These are phyloP conservation scores for Aphanomyces invadans DNA, from an alignment of 352 stramenopile genomes.

Conservation along the genomic window DNA sequence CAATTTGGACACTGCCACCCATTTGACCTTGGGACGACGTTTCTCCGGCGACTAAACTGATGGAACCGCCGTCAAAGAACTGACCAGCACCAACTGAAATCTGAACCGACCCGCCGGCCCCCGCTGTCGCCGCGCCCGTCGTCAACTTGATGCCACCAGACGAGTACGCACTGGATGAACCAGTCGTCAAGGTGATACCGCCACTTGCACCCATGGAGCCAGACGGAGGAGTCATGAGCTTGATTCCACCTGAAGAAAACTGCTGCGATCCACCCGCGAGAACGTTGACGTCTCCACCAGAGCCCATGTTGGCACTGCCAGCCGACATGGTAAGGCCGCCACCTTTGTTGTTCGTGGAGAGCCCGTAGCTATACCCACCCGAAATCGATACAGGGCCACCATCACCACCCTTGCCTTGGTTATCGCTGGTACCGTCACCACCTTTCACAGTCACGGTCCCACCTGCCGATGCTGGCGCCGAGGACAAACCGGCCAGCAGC, in stretches of 20 bases:
- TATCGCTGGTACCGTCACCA: constrained; percentile 52
- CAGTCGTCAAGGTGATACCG: constrained; percentile 31
- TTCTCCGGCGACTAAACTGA: constrained; percentile 54
- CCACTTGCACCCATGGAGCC: constrained; percentile 50
- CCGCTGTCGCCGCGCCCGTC: constrained; percentile 1
- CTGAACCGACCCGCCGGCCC: constrained; percentile 41
- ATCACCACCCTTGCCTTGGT: constrained; percentile 62
- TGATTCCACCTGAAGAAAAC: constrained; percentile 45
- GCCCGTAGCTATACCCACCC: constrained; percentile 46
- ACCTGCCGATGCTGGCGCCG: constrained; percentile 41
- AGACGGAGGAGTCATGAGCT: constrained; percentile 44
- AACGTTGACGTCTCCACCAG: constrained; percentile 42
- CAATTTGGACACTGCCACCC: constrained; percentile 42
- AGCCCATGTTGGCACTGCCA: constrained; percentile 42
- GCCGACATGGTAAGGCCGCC: constrained; percentile 43
- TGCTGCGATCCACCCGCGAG: constrained; percentile 41
- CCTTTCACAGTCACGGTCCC: constrained; percentile 41
- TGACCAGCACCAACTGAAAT: constrained; percentile 51
- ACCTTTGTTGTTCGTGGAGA: constrained; percentile 45
- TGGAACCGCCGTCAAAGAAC: constrained; percentile 47
- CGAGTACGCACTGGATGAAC: constrained; percentile 6
- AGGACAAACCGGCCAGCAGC: constrained; percentile 42
- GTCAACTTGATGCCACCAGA: constrained; percentile 24
- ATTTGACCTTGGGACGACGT: constrained; percentile 43
- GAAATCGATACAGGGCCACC: constrained; percentile 42